Conservation (phyloP, 2,329 filamentous ascomycete species). For the Tolypocladium album region DNA sequence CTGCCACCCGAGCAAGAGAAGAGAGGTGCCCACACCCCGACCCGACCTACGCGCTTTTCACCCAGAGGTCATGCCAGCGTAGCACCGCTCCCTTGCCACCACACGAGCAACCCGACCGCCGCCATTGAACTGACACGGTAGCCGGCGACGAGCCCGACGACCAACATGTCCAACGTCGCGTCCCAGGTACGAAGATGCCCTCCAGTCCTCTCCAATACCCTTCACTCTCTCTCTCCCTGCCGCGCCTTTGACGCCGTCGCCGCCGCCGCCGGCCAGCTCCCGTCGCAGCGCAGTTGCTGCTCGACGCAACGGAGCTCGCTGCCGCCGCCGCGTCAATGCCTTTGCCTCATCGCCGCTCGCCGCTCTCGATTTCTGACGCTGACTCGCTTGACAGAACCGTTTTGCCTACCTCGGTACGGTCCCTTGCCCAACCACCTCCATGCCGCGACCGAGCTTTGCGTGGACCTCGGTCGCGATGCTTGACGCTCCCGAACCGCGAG, state of each 20-base stretch:
- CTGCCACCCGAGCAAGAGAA: not conserved
- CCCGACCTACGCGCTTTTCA: slow-evolving; percentile 8
- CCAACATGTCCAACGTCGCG: slow-evolving; percentile 49
- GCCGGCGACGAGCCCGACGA: slow-evolving; percentile 38
- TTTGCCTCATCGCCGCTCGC: not conserved
- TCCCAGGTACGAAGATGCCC: slow-evolving; percentile 41
- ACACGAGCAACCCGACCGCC: slow-evolving; percentile 21
- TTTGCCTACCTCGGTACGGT: slow-evolving; percentile 94
- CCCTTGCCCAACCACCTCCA: slow-evolving; percentile 9
- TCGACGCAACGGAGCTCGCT: not conserved
- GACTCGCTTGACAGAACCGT: slow-evolving; percentile 57
- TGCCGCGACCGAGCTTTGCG: slow-evolving; percentile 3
- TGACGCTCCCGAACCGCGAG: slow-evolving; percentile 6
- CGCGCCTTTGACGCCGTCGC: not conserved
- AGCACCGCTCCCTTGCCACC: slow-evolving; percentile 18
- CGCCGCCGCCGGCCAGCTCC: not conserved
- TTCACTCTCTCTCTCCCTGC: no score
- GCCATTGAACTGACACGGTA: slow-evolving; percentile 26
- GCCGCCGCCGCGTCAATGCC: not conserved
- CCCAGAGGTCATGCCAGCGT: slow-evolving; percentile 28
- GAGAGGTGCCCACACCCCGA: slow-evolving; percentile 6
- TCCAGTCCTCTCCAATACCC: not conserved
- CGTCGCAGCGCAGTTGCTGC: not conserved
- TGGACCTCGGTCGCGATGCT: slow-evolving; percentile 2
- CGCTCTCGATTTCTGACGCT: not conserved